Evolutionary conservation across 441 rosid species (phyloP), one percentile per base, ranked within the genome.

Genomic region (Populus hybrid): DNA sequence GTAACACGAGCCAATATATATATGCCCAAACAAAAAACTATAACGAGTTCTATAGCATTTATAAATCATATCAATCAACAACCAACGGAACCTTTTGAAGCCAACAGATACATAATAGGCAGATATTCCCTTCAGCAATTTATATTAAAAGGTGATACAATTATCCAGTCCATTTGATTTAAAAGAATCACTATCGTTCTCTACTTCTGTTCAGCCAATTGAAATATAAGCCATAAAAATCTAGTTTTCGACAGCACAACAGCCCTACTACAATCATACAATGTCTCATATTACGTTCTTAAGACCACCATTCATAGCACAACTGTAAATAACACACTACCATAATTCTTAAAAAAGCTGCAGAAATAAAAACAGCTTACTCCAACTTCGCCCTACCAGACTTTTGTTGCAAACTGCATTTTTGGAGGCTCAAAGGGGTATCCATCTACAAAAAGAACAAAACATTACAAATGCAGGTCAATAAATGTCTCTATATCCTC

Each of bases 401-500:
- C 98, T 93, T 91, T 94, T 65, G 98, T 96, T 24, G 89, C 84
- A 77, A 96, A 96, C 83, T 94, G 94, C 99, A 94, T 94, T 88
- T 91, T 96, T 38, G 99, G 98, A 75, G 99, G 99, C 94, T 94
- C 94, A 81, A 96, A 96, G 9, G 99, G 99, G 84, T 96, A 96
- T 59, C 95, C 98, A 88, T 96, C 99, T 96, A 94, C 87, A 88
- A 83, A 81, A 40, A 72, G 78, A 81, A 76, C n/a, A 46, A 70
- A 75, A 14, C 63, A 74, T 20, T 10, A 35, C 12, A 68, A 73
- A 71, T 61, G 63, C 70, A 69, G 69, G 70, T 77, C 59, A 85
- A 73, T 38, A 35, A 16, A 42, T 24, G 73, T 73, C 68, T 50
- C 23, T 12, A 21, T 24, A 64, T 46, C 74, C 30, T n/a, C 16